Percentiles rank a stretch among this genome's conserved stretches.
phyloP scores from a whole-genome alignment of 2,329 filamentous ascomycete genomes.

The Pseudogymnoascus sp. region DNA sequence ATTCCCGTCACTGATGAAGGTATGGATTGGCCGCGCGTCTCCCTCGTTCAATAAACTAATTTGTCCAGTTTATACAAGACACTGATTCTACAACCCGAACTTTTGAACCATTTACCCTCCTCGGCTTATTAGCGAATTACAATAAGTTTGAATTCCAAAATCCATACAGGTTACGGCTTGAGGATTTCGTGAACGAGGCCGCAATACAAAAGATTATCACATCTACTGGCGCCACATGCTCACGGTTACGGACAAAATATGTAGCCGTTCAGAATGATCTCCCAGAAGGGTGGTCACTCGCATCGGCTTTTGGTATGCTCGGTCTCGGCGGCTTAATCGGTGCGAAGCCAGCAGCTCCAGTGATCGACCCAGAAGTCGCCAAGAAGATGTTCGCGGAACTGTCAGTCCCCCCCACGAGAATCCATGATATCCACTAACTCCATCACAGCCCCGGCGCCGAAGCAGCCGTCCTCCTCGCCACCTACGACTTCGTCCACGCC shows the following conservation, averaged over 20 bases:
- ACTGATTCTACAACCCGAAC: constrained; percentile 54
- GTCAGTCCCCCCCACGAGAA: constrained; percentile 41
- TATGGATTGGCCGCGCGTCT: constrained; percentile 30
- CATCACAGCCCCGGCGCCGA: constrained; percentile 61
- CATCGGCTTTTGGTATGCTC: constrained; percentile 72
- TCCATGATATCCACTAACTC: constrained; percentile 18
- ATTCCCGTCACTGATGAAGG: constrained; percentile 92
- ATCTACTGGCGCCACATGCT: constrained; percentile 66
- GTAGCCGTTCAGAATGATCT: constrained; percentile 81
- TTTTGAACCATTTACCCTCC: constrained; percentile 68
- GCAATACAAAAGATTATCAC: constrained; percentile 75
- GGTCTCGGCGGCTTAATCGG: constrained; percentile 70
- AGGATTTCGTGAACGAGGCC: constrained; percentile 89
- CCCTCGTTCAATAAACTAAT: not conserved
- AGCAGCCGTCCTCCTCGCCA: constrained; percentile 70
- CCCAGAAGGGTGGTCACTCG: constrained; percentile 80
- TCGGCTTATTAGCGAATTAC: constrained; percentile 89
- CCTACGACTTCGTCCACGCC: constrained; percentile 87
- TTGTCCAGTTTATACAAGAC: constrained; percentile 67
- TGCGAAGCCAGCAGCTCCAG: constrained; percentile 52
- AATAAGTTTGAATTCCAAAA: constrained; percentile 99
- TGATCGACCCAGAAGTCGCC: constrained; percentile 67
- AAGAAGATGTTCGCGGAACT: constrained; percentile 73
- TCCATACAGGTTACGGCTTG: constrained; percentile 81
- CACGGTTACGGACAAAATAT: constrained; percentile 62